A percentile compares a stretch with the other conserved stretches of the same genome.
Evolutionary conservation across 345 rosid genomes (phyloP).

Genomic region (Hibiscus trionum): DNA sequence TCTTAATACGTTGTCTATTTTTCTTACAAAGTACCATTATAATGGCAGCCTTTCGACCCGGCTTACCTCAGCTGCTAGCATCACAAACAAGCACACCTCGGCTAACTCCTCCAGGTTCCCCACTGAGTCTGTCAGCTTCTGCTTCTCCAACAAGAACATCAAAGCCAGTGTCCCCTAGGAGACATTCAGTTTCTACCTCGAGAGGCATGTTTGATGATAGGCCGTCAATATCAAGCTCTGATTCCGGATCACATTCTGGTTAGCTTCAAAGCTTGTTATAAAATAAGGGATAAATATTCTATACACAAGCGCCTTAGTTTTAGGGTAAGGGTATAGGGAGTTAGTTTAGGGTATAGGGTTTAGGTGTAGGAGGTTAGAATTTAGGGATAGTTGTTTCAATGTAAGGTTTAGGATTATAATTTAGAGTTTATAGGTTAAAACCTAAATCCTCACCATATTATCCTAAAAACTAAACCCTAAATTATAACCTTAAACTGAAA

Average conservation of each 20-base stretch:
- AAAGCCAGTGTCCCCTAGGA: constrained; percentile 69
- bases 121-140: constrained; percentile 70
- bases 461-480: too few relatives aligned
- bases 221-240: constrained; percentile 49
- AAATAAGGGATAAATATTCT: neutral
- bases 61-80: constrained; percentile 9
- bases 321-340: too few relatives aligned
- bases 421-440: too few relatives aligned
- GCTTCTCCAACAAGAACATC: constrained; percentile 72
- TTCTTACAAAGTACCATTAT: constrained; percentile 5
- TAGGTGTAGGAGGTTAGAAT: too few relatives aligned
- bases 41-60: constrained; percentile 6
- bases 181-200: constrained; percentile 59
- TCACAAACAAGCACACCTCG: constrained; percentile 69
- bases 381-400: too few relatives aligned
- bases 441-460: too few relatives aligned
- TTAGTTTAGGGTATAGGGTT: too few relatives aligned
- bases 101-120: constrained; percentile 82
- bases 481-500: too few relatives aligned
- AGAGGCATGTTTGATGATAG: constrained; percentile 72
- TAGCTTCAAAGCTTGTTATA: constrained; percentile 17
- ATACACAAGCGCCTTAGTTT: too few relatives aligned
- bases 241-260: constrained; percentile 62
- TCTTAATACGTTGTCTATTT: neutral
- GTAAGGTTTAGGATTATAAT: too few relatives aligned